Base-by-base conservation (phyloP, 1,284 basidiomycete genomes). In the Trametes sp. region DNA sequence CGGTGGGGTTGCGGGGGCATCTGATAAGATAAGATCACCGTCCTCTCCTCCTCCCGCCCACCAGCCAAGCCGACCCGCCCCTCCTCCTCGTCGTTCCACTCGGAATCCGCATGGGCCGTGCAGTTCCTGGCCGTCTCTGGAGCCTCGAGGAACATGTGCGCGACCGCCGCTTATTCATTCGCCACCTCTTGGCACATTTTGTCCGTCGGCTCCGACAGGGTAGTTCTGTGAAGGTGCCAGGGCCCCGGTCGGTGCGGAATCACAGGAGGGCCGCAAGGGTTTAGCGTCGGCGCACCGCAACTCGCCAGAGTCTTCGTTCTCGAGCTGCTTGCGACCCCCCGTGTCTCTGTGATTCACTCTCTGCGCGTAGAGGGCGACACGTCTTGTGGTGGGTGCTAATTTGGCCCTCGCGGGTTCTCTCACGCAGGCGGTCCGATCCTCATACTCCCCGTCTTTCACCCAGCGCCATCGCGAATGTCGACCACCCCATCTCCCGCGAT, bases 21-120 rank as follows among this genome's bases (percentile, higher is more conserved):
- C 68, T 60, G 68, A 69, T 69, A 62, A 69, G 68, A 69, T 69
- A 52, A 55, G 62, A 68, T 64, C 53, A 62, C 28, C 53, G 46
- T 48, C 23, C 59, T 44, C 36, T 51, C 51, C 33, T 54, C 57
- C 44, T 24, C 42, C 48, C 45, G 38, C 58, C 33, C 38, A 21
- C 62, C 49, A 60, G 54, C 62, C 62, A 57, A 54, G 59, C 54
- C 42, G 38, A 23, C 56, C 53, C 42, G 35, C 56, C 59, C 29
- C 21, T 46, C 24, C 42, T 48, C 31, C 54, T 46, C 59, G 4
- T 21, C 53, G 24, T 51, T 26, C 59, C 23, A 23, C 31, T 52
- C 59, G 38, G 48, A 51, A 61, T 45, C 48, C 54, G 26, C 59
- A 52, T 61, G 54, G 48, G 28, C 41, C 49, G 9, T 23, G 19